Evolutionary conservation across 1,284 basidiomycete genomes (phyloP), one percentile per base, ranked within the genome.

Genomic region (Sparassis latifolia): DNA sequence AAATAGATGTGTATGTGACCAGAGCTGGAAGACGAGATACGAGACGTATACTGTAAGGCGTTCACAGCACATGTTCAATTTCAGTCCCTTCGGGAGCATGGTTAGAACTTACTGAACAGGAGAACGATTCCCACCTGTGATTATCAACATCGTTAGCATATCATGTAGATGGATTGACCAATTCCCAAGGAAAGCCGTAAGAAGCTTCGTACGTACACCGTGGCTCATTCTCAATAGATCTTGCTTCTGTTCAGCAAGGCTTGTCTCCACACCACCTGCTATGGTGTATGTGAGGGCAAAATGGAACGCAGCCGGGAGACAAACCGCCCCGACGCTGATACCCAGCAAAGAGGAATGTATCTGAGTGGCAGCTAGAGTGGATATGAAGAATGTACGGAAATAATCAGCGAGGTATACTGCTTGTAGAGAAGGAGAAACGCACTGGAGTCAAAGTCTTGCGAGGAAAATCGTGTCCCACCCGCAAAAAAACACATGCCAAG

Each of bases 21-120:
- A 93, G 33, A 95, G 78, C 63, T 94, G 92, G 70, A 95, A 96
- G 45, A 92, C 60, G 33, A 95, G 76, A 64, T 92, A 93, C 20
- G 80, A 77, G 20, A 73, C 60, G 63, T 93, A 92, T 52, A 86
- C 84, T 86, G 54, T 28, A 33, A 42, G 3, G 5, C n/a, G 35
- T 6, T 37, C 35, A 20, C 20, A 20, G 20, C 20, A 20, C 20
- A 20, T 20, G 20, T 20, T 20, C 20, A 20, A 20, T 20, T 20
- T 20, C 20, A 20, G 20, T 20, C 20, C 20, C 20, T 20, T 20
- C 20, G 20, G 20, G 20, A 20, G 28, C 3, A 48, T 48, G 51
- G 3, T 42, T 12, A 31, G 48, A 49, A 67, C 76, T 58, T 58
- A 86, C 84, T 83, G 60, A 85, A 69, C 31, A 93, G 71, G 3